These are phyloP conservation scores for Skeletonema grethae DNA, from an alignment of 108 stramenopile species.

Conservation along the genomic window DNA sequence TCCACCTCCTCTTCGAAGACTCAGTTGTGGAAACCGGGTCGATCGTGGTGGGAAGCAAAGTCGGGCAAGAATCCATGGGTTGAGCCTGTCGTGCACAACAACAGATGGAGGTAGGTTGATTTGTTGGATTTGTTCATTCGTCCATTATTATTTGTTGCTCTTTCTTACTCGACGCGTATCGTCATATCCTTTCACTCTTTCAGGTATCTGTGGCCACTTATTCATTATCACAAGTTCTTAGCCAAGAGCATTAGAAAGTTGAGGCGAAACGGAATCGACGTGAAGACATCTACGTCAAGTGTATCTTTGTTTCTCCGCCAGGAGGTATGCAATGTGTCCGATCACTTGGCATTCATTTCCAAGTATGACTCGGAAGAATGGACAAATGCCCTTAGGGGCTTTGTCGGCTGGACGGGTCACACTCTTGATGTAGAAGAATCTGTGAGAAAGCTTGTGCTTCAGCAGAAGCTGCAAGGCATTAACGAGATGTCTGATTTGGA, in stretches of 20 bases:
- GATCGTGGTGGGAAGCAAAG: constrained; percentile 93
- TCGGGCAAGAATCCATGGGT: constrained; percentile 89
- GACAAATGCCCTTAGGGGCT: constrained; percentile 72
- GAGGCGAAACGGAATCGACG: constrained; percentile 85
- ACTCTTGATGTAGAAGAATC: constrained; percentile 38
- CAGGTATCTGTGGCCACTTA: constrained; percentile 92
- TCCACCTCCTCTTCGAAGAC: constrained; percentile 51
- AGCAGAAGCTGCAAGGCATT: constrained; percentile 58
- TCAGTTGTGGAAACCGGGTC: constrained; percentile 88
- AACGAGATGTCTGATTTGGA: constrained; percentile 62
- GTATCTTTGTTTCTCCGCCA: constrained; percentile 83
- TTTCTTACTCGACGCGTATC: constrained; percentile 2
- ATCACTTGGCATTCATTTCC: constrained; percentile 83
- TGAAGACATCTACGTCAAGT: constrained; percentile 74
- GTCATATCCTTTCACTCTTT: constrained; percentile 1
- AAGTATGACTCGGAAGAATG: constrained; percentile 84
- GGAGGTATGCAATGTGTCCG: constrained; percentile 88
- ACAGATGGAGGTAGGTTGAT: constrained; percentile 82
- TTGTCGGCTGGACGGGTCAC: constrained; percentile 75
- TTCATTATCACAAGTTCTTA: constrained; percentile 91
- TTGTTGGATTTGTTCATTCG: not conserved
- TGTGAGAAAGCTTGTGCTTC: constrained; percentile 49
- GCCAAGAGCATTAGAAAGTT: constrained; percentile 91
- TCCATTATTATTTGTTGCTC: not conserved
- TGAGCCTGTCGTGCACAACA: constrained; percentile 86